Evolutionary conservation across 192 early-diverging fungal species (phyloP).

Genomic region (Coemansia interrupta): DNA sequence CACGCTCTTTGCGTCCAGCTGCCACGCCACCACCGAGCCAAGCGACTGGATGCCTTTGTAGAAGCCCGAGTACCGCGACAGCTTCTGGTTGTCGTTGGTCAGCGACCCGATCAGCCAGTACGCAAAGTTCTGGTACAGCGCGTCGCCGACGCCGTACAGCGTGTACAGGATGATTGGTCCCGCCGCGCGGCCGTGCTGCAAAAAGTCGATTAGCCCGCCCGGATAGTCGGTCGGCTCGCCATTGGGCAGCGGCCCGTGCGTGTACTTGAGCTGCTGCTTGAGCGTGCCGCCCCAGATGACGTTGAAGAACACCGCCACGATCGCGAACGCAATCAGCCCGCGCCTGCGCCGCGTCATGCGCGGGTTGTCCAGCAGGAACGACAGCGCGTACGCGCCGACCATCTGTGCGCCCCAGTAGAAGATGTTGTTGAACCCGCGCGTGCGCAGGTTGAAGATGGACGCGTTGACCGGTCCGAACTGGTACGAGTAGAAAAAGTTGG

Average conservation of each 20-base stretch:
- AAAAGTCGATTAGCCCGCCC: slow-evolving; percentile 52
- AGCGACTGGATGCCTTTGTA: slow-evolving; percentile 90
- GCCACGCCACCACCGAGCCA: slow-evolving; percentile 70
- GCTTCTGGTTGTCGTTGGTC: slow-evolving; percentile 72
- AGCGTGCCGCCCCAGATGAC: slow-evolving; percentile 67
- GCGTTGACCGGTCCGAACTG: slow-evolving; percentile 74
- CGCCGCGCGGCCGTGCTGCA: slow-evolving; percentile 48
- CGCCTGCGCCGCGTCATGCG: slow-evolving; percentile 58
- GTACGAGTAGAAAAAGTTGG: slow-evolving; percentile 88
- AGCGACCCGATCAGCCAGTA: slow-evolving; percentile 89
- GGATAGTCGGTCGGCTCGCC: slow-evolving; percentile 13
- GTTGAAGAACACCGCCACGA: slow-evolving; percentile 53
- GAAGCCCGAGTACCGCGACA: slow-evolving; percentile 76
- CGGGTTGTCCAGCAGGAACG: slow-evolving; percentile 63
- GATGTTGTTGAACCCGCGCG: slow-evolving; percentile 75
- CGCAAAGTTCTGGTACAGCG: slow-evolving; percentile 74
- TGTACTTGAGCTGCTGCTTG: slow-evolving; percentile 61
- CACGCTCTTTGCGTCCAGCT: slow-evolving; percentile 60
- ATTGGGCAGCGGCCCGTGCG: slow-evolving; percentile 10
- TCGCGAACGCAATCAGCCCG: slow-evolving; percentile 58
- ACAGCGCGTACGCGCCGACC: slow-evolving; percentile 64
- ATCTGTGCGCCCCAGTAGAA: slow-evolving; percentile 83
- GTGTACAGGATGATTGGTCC: slow-evolving; percentile 69
- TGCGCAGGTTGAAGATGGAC: slow-evolving; percentile 67
- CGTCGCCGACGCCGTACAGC: slow-evolving; percentile 73